Conservation (phyloP, 2,329 filamentous ascomycete species). For the Curvularia sp. region DNA sequence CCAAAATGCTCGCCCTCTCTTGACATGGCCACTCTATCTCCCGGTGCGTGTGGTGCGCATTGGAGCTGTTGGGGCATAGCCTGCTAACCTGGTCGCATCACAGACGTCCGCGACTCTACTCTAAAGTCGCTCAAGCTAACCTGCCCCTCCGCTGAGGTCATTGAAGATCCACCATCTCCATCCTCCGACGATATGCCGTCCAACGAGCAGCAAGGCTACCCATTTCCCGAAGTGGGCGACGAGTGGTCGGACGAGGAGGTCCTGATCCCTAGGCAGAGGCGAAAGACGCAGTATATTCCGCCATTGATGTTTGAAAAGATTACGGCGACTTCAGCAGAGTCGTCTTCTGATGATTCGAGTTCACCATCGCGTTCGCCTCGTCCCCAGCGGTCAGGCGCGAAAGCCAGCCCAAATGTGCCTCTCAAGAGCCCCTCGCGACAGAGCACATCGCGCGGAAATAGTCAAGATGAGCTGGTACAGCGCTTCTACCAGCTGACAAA, state of each 20-base stretch:
- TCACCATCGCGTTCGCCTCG: slow-evolving; percentile 35
- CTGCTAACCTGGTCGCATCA: slow-evolving; percentile 32
- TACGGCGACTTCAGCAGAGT: slow-evolving; percentile 30
- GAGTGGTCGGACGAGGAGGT: slow-evolving; percentile 50
- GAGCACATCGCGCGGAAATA: slow-evolving; percentile 40
- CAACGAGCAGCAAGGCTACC: slow-evolving; percentile 32
- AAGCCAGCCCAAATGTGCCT: slow-evolving; percentile 39
- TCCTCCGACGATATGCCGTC: slow-evolving; percentile 25
- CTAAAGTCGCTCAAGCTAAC: slow-evolving; percentile 46
- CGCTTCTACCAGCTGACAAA: slow-evolving; percentile 50
- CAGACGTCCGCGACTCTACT: slow-evolving; percentile 49
- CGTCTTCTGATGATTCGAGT: slow-evolving; percentile 36
- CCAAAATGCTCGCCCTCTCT: slow-evolving; percentile 18
- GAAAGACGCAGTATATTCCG: slow-evolving; percentile 41
- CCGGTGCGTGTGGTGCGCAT: slow-evolving; percentile 27
- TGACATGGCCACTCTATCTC: slow-evolving; percentile 39
- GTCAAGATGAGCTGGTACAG: slow-evolving; percentile 48
- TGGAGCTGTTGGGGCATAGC: slow-evolving; percentile 16
- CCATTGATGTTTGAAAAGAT: slow-evolving; percentile 34
- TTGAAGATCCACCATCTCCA: slow-evolving; percentile 29
- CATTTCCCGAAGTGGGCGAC: slow-evolving; percentile 41
- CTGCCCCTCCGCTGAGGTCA: slow-evolving; percentile 48
- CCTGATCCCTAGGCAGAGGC: slow-evolving; percentile 41
- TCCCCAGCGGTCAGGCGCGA: slow-evolving; percentile 25
- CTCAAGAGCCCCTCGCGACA: slow-evolving; percentile 48